Base-by-base conservation (phyloP, 306 rosid genomes). In the Dalbergia cochinchinensis region DNA sequence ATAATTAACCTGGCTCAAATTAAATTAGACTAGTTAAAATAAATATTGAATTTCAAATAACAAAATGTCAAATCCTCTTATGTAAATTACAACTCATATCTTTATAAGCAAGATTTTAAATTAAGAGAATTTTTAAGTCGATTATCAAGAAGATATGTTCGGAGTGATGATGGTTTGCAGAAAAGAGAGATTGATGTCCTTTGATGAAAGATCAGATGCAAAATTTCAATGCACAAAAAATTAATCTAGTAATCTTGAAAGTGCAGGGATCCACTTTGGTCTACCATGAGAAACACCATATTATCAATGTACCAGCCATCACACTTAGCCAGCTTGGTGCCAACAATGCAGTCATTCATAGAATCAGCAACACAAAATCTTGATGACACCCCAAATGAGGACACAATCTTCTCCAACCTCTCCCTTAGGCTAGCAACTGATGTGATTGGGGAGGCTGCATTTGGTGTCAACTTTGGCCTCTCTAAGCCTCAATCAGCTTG, bases 371-470 rank as follows among this genome's bases (percentile, higher is more conserved):
- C 96, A 42, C 78, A 88, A 75, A 87, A 87, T 71, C 92, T 95
- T 48, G 26, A 54, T 7, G 89, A 85, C 73, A 67, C 87, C 69
- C 33, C 77, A 53, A 47, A 79, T 1, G 84, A 89, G 80, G 99
- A 91, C 80, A 80, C 90, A 37, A 80, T 54, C 65, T 93, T 95
- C 83, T 95, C 99, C 12, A 85, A 88, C 76, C 82, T 95, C 69
- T 89, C 98, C 53, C 92, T 95, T 71, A 83, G 84, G 69, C 79
- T 93, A 75, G 95, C 98, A 54, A 89, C 98, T 12, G 99, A 95
- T 75, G 83, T 91, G 0, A 93, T 95, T 7, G 99, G 97, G 50
- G 88, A 92, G n/a, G 96, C 98, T 19, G 99, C 99, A 45, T 95
- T 95, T 73, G 99, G 99, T 26, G 99, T 95, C 83, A 84, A 88